Conservation (phyloP, 2,329 filamentous ascomycete species). For the Madurella mycetomatis region DNA sequence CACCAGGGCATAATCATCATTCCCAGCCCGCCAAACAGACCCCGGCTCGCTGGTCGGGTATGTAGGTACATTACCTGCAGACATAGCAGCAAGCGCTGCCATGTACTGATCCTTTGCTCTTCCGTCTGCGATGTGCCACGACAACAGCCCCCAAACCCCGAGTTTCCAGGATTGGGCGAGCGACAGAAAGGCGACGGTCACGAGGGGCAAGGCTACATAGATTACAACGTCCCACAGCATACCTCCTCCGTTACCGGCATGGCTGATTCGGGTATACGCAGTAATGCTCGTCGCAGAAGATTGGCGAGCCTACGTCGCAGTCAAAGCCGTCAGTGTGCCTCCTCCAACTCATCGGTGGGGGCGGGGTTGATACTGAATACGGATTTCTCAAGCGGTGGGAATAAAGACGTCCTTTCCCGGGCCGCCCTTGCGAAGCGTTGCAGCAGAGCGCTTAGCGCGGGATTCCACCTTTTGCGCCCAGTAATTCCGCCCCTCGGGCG, state of each 20-base stretch:
- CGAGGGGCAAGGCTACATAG: background rate
- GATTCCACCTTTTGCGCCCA: constrained; percentile 2
- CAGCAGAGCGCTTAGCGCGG: constrained; percentile 8
- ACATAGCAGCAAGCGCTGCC: too few species aligned
- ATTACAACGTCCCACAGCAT: background rate
- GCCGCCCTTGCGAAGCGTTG: background rate
- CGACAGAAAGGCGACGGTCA: background rate
- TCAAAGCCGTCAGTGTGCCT: background rate
- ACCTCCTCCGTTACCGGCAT: background rate
- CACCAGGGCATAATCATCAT: background rate
- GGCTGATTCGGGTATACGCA: background rate
- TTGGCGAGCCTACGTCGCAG: background rate
- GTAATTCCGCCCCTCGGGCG: constrained; percentile 7
- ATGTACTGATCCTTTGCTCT: background rate
- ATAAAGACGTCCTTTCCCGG: background rate
- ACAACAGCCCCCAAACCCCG: background rate
- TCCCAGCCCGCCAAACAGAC: background rate
- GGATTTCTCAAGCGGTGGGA: background rate
- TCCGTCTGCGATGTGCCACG: background rate
- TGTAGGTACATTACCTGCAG: background rate
- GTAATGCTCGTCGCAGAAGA: background rate
- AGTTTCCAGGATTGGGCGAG: background rate
- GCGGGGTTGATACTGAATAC: background rate
- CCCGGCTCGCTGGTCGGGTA: background rate
- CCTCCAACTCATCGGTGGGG: constrained; percentile 7